phyloP scores from a whole-genome alignment of 306 rosid species.

The Mimosa pudica region DNA sequence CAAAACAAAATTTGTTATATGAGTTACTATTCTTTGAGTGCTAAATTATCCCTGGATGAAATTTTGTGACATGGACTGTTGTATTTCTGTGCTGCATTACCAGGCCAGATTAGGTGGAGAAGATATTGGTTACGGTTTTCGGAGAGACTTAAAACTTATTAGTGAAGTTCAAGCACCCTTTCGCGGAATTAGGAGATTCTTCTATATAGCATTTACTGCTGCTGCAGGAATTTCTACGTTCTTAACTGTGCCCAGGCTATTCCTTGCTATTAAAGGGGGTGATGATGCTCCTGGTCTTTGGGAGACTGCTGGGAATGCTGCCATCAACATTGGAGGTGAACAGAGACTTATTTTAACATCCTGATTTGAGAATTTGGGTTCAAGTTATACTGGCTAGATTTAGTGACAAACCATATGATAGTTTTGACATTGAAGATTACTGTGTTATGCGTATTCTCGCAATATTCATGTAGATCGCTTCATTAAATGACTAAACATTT shows the following conservation, averaged over 20 bases:
- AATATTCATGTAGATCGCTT: constrained; percentile 36
- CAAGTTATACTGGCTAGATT: not conserved
- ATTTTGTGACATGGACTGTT: constrained; percentile 1
- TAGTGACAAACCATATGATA: not conserved
- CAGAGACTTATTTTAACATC: constrained; percentile 33
- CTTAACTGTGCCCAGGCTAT: constrained; percentile 71
- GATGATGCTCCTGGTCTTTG: constrained; percentile 82
- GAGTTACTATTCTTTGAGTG: not conserved
- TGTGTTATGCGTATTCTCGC: constrained; percentile 6
- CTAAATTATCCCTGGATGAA: constrained; percentile 24
- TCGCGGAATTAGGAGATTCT: constrained; percentile 91
- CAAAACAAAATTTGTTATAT: not conserved
- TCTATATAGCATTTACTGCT: constrained; percentile 76
- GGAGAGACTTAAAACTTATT: constrained; percentile 97
- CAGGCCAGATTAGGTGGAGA: constrained; percentile 98
- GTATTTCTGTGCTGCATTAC: constrained; percentile 23
- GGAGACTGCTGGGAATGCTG: constrained; percentile 89
- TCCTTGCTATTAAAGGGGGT: constrained; percentile 73
- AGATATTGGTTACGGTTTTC: constrained; percentile 89
- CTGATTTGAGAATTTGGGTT: constrained; percentile 33
- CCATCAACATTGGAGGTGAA: constrained; percentile 90
- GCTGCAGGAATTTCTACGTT: constrained; percentile 90
- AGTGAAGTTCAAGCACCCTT: constrained; percentile 99
- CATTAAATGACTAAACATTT: constrained; percentile 63
- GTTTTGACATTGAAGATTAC: constrained; percentile 22